A percentile compares a stretch with the other conserved stretches of the same genome.
Conservation (phyloP, 441 rosid species). For the Croton laevigatus region DNA sequence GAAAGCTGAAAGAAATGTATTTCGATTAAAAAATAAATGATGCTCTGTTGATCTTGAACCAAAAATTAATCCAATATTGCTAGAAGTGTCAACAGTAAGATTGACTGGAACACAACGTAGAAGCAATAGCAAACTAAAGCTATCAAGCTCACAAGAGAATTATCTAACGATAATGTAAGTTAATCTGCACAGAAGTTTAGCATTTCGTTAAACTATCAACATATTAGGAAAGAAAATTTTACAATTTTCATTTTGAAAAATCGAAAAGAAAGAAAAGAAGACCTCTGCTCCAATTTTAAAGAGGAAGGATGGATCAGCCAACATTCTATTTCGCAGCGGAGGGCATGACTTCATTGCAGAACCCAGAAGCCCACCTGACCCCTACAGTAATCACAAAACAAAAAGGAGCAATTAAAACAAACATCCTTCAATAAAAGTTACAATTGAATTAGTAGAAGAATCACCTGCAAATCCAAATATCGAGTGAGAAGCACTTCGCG, state of each 20-base stretch:
- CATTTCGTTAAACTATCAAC: neutral
- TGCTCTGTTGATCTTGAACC: neutral
- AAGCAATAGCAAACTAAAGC: neutral
- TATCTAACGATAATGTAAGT: neutral
- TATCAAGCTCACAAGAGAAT: neutral
- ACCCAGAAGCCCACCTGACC: constrained; percentile 67
- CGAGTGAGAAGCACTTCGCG: constrained; percentile 68
- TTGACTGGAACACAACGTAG: neutral
- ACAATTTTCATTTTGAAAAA: neutral
- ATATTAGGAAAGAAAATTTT: neutral
- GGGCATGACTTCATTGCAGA: constrained; percentile 69
- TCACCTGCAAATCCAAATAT: constrained; percentile 86
- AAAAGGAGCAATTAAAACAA: neutral
- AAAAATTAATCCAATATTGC: neutral
- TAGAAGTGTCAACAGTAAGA: neutral
- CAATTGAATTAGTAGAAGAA: neutral
- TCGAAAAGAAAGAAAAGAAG: neutral
- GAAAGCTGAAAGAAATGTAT: neutral
- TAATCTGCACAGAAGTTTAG: neutral
- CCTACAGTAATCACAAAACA: constrained; percentile 35
- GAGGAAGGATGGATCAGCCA: constrained; percentile 96
- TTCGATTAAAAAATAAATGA: neutral
- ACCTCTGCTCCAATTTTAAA: constrained; percentile 96
- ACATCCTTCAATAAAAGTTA: neutral
- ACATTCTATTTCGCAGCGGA: constrained; percentile 83